Conservation (phyloP, 78 protist species). For the slime mould (Dictyostelium discoideum) region DNA sequence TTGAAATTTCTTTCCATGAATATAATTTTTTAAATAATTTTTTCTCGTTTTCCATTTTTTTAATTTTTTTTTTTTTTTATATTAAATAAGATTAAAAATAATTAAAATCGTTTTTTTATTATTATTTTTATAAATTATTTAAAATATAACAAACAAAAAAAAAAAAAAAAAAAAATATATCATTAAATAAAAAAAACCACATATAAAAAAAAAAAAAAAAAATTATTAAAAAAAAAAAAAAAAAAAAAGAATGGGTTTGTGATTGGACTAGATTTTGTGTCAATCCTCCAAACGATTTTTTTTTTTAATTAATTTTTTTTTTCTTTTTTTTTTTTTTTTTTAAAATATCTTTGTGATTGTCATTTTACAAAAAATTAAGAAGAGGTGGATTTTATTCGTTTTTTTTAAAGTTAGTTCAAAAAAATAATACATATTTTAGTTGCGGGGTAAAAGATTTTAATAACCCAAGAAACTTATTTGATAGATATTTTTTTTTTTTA, state of each 20-base stretch:
- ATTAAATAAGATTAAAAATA: too few species aligned
- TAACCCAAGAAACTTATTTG: too few species aligned
- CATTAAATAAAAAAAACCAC: not conserved
- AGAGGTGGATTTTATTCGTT: too few species aligned
- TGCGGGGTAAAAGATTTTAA: too few species aligned
- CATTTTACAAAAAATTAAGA: not conserved
- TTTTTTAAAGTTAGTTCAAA: too few species aligned
- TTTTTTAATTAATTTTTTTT: too few species aligned
- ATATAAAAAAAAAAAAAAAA: not conserved
- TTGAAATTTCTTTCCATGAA: conserved; percentile 48
- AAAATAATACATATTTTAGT: too few species aligned
- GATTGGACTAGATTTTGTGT: not conserved
- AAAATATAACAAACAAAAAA: not conserved
- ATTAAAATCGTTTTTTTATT: too few species aligned
- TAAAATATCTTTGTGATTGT: not conserved
- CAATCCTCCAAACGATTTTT: not conserved
- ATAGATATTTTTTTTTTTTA: too few species aligned
- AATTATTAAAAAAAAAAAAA: not conserved
- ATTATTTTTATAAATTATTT: not conserved
- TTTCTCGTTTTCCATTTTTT: not conserved
- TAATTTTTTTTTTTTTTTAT: not conserved
- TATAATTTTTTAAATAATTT: conserved; percentile 7
- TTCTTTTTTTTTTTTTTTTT: too few species aligned
- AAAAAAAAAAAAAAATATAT: not conserved
- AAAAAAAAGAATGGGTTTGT: not conserved